Evolutionary conservation across 2,329 filamentous ascomycete species (phyloP).

Genomic region (Teratosphaeria gauchensis): DNA sequence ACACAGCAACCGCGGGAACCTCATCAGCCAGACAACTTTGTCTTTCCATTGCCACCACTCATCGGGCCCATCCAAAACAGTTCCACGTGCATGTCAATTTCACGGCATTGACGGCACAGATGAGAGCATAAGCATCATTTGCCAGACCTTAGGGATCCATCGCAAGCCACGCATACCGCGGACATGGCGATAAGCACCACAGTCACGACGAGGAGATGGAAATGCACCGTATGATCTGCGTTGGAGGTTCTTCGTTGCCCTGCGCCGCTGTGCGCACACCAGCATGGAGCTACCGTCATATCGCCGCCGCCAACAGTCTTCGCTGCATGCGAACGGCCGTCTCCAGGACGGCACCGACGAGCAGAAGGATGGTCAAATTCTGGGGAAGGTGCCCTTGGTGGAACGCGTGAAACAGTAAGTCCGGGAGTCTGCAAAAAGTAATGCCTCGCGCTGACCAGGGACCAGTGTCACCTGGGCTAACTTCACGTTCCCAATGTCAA

Average conservation of each 20-base stretch:
- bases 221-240: neutral
- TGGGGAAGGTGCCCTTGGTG: neutral
- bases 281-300: neutral
- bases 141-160: too few species aligned
- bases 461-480: slow-evolving; percentile 1
- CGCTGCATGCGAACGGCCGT: neutral
- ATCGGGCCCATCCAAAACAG: neutral
- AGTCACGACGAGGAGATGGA: neutral
- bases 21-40: neutral
- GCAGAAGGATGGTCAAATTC: neutral
- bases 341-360: neutral
- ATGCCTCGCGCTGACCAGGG: neutral
- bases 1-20: too few species aligned
- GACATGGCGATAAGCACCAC: neutral
- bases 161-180: neutral
- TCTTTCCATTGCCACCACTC: neutral
- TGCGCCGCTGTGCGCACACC: neutral
- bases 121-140: neutral
- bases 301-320: neutral
- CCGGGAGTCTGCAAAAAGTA: too few species aligned
- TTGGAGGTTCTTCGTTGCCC: neutral
- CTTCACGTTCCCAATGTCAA: slow-evolving; percentile 38
- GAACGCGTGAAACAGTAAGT: neutral
- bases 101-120: neutral
- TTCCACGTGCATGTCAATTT: neutral